These are phyloP conservation scores for Metarhizium sp. DNA, from an alignment of 2,329 filamentous ascomycete species.

Conservation along the genomic window DNA sequence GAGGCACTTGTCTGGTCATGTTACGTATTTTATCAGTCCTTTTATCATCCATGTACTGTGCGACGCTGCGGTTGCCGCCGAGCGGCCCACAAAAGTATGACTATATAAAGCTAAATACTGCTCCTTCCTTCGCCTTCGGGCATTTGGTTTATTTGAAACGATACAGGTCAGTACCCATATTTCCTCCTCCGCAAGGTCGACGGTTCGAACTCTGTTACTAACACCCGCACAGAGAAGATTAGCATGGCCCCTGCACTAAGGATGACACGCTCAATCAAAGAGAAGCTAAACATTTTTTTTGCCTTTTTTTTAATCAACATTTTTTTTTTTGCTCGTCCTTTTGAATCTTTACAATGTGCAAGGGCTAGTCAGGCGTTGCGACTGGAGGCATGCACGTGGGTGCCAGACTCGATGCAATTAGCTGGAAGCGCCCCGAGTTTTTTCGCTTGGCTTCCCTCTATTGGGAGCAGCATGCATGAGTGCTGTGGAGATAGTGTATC, in stretches of 20 bases:
- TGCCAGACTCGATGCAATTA: too few species aligned
- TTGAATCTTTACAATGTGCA: neutral
- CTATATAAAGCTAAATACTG: neutral
- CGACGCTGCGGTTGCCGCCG: too few species aligned
- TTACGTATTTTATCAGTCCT: too few species aligned
- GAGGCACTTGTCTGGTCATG: fast-evolving
- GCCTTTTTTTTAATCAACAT: too few species aligned
- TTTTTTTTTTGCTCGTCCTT: neutral
- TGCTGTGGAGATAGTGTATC: too few species aligned
- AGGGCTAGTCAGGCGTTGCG: neutral
- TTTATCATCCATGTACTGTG: too few species aligned
- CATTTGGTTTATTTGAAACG: neutral
- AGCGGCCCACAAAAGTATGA: too few species aligned
- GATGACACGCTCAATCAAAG: conserved; percentile 63
- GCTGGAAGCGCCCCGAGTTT: too few species aligned
- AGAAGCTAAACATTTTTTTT: neutral
- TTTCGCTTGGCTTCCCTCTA: too few species aligned
- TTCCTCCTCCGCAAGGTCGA: neutral
- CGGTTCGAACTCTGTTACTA: neutral
- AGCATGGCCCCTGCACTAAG: conserved; percentile 84
- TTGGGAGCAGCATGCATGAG: too few species aligned
- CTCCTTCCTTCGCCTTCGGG: neutral
- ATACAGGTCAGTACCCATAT: neutral
- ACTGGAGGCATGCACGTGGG: too few species aligned
- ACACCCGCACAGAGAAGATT: conserved; percentile 17